These are phyloP conservation scores for Termitomyces sp. DNA, from an alignment of 768 basidiomycete species.

Conservation along the genomic window DNA sequence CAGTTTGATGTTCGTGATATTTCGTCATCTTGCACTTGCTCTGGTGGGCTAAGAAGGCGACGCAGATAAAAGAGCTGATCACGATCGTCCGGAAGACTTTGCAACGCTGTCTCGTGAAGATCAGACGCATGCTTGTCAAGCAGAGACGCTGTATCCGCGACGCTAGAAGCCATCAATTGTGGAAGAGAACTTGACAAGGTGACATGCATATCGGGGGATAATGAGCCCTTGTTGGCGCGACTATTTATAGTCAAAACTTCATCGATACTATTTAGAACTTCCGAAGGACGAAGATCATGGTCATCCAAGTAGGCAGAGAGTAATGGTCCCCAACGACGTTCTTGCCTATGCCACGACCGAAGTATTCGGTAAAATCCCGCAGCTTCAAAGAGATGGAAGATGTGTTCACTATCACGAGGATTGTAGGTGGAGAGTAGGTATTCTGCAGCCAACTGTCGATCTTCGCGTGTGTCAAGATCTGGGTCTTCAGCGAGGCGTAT, in stretches of 20 bases:
- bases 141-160: constrained; percentile 66
- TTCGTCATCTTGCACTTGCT: constrained; percentile 28
- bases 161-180: constrained; percentile 52
- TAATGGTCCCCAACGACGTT: constrained; percentile 70
- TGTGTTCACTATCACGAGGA: constrained; percentile 68
- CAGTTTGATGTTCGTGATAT: constrained; percentile 15
- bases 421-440: constrained; percentile 89
- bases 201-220: constrained; percentile 51
- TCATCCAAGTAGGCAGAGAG: constrained; percentile 74
- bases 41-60: constrained; percentile 56
- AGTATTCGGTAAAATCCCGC: constrained; percentile 93
- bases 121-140: constrained; percentile 64
- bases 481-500: constrained; percentile 70
- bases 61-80: constrained; percentile 74
- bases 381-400: constrained; percentile 63
- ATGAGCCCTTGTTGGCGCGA: constrained; percentile 37
- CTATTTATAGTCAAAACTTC: constrained; percentile 48
- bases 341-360: constrained; percentile 71
- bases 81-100: constrained; percentile 35
- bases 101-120: constrained; percentile 61
- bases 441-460: constrained; percentile 92
- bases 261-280: constrained; percentile 63
- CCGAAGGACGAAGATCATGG: constrained; percentile 48
- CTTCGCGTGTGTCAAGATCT: constrained; percentile 79
- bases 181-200: constrained; percentile 58